phyloP scores from a whole-genome alignment of 306 rosid genomes.

The Prunus armeniaca region DNA sequence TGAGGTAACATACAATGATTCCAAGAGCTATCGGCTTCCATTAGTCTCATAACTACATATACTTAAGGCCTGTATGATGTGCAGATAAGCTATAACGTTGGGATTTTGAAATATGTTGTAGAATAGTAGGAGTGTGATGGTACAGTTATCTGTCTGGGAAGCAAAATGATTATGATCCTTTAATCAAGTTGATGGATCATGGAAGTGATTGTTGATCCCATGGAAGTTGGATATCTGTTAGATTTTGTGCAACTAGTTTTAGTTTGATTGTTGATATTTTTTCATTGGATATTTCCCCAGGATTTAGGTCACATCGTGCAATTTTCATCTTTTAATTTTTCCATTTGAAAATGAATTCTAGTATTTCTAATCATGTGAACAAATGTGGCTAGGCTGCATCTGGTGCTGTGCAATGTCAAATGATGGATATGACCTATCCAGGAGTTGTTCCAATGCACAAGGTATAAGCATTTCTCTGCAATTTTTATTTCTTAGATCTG shows the following conservation, averaged over 20 bases:
- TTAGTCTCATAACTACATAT: too few relatives aligned
- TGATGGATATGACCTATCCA: conserved; percentile 82
- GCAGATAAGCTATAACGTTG: too few relatives aligned
- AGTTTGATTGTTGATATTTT: not conserved
- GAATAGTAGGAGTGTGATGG: not conserved
- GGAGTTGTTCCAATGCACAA: conserved; percentile 98
- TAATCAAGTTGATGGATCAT: not conserved
- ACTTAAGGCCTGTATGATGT: too few relatives aligned
- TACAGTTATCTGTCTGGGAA: not conserved
- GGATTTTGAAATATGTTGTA: too few relatives aligned
- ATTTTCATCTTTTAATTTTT: conserved; percentile 13
- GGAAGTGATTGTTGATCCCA: too few relatives aligned
- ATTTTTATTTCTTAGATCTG: conserved; percentile 3
- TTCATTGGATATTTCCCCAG: not conserved
- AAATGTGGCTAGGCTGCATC: conserved; percentile 74
- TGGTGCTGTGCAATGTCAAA: conserved; percentile 98
- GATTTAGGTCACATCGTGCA: not conserved
- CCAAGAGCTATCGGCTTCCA: too few relatives aligned
- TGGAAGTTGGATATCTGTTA: too few relatives aligned
- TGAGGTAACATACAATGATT: too few relatives aligned
- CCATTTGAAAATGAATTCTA: not conserved
- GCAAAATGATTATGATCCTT: not conserved
- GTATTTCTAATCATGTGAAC: conserved; percentile 15
- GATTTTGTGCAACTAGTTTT: not conserved
- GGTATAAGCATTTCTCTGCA: conserved; percentile 34